These are phyloP conservation scores for Tilletia walkeri DNA, from an alignment of 1,284 basidiomycete genomes.

Conservation along the genomic window DNA sequence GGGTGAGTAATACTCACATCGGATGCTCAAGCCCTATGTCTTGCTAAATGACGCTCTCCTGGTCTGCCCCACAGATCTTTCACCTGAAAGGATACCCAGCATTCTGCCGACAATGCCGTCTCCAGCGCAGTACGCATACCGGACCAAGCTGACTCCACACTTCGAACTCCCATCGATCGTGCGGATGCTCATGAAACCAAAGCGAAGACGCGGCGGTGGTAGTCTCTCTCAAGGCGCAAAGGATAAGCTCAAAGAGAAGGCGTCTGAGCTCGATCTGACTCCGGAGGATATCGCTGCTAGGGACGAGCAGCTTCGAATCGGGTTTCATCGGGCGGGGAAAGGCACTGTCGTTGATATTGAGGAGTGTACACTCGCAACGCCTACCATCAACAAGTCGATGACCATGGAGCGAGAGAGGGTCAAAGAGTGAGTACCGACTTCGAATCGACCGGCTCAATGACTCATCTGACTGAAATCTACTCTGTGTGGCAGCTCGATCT, in stretches of 20 bases:
- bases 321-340: slow-evolving; percentile 80
- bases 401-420: slow-evolving; percentile 68
- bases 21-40: not conserved
- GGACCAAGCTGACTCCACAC: slow-evolving; percentile 96
- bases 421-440: slow-evolving; percentile 62
- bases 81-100: slow-evolving; percentile 64
- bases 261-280: slow-evolving; percentile 19
- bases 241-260: slow-evolving; percentile 53
- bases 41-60: not conserved
- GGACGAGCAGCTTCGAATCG: slow-evolving; percentile 68
- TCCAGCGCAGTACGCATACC: slow-evolving; percentile 84
- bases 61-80: slow-evolving; percentile 57
- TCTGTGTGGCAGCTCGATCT: slow-evolving; percentile 65
- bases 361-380: slow-evolving; percentile 91
- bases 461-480: slow-evolving; percentile 10
- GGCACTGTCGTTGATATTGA: slow-evolving; percentile 85
- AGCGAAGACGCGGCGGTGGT: slow-evolving; percentile 40
- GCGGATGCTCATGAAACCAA: slow-evolving; percentile 36
- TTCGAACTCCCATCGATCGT: slow-evolving; percentile 74
- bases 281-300: slow-evolving; percentile 32
- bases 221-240: slow-evolving; percentile 26
- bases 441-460: slow-evolving; percentile 14
- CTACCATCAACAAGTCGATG: slow-evolving; percentile 73
- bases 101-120: slow-evolving; percentile 78
- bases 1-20: not conserved